These are phyloP conservation scores for Alternaria alternata DNA, from an alignment of 2,329 filamentous ascomycete species.

Conservation along the genomic window DNA sequence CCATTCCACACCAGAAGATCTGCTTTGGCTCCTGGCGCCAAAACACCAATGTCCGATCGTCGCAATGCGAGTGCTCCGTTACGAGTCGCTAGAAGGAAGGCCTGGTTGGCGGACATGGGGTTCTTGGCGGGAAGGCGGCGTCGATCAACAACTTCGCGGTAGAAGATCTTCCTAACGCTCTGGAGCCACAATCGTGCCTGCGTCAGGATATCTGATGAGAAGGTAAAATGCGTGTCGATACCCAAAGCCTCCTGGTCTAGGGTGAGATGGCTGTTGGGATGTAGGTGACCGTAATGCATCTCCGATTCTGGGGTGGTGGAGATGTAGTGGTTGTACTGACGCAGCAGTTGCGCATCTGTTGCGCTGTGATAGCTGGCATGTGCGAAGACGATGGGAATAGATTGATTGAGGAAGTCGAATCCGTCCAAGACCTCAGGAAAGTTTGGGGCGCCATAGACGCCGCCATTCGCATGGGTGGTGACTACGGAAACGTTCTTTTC, in stretches of 20 bases:
- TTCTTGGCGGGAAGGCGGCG: conserved; percentile 58
- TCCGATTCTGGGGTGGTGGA: conserved; percentile 68
- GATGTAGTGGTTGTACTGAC: conserved; percentile 61
- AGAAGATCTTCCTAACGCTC: conserved; percentile 52
- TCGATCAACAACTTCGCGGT: conserved; percentile 48
- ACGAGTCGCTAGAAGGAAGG: conserved; percentile 64
- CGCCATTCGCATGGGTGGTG: conserved; percentile 45
- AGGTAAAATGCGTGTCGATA: conserved; percentile 64
- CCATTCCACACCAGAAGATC: conserved; percentile 64
- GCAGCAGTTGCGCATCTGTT: conserved; percentile 54
- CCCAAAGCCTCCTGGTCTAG: conserved; percentile 63
- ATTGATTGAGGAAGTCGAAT: conserved; percentile 50
- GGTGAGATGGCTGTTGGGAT: conserved; percentile 54
- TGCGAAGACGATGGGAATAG: conserved; percentile 61
- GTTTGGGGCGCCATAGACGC: conserved; percentile 15
- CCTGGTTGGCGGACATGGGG: conserved; percentile 64
- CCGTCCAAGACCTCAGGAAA: conserved; percentile 39
- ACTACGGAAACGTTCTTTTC: conserved; percentile 46
- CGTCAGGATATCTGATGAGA: conserved; percentile 54
- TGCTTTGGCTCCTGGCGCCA: conserved; percentile 61
- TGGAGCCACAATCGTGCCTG: conserved; percentile 66
- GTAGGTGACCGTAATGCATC: conserved; percentile 65
- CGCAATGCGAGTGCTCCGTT: conserved; percentile 62
- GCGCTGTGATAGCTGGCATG: conserved; percentile 59
- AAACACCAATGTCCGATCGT: conserved; percentile 60